Evolutionary conservation across 2,329 filamentous ascomycete genomes (phyloP).

Genomic region (Aspergillus pseudoviridinutans): DNA sequence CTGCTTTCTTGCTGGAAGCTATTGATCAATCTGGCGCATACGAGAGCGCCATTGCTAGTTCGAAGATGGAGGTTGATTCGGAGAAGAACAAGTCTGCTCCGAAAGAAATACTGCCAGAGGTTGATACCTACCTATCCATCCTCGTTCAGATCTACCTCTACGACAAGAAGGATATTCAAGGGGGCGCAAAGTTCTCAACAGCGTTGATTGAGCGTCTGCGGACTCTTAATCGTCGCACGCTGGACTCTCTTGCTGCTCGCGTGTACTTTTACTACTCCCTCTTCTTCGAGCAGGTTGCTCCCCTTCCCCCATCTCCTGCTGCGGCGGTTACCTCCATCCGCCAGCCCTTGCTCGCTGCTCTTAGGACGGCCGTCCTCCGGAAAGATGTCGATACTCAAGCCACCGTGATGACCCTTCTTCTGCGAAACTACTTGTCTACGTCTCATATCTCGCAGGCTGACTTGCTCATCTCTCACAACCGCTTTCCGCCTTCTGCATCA

Average conservation of each 20-base stretch:
- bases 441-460: slow-evolving; percentile 97
- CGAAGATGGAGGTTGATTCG: slow-evolving; percentile 71
- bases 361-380: slow-evolving; percentile 90
- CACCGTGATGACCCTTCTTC: slow-evolving; percentile 86
- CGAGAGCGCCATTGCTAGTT: slow-evolving; percentile 54
- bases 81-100: slow-evolving; percentile 61
- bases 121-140: slow-evolving; percentile 85
- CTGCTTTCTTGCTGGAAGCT: slow-evolving; percentile 66
- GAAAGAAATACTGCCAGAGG: slow-evolving; percentile 79
- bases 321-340: slow-evolving; percentile 84
- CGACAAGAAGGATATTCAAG: slow-evolving; percentile 75
- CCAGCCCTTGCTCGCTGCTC: slow-evolving; percentile 77
- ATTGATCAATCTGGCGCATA: slow-evolving; percentile 64
- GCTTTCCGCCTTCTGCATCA: slow-evolving; percentile 88
- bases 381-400: slow-evolving; percentile 98
- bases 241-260: slow-evolving; percentile 90
- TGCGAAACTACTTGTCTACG: slow-evolving; percentile 92
- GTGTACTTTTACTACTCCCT: slow-evolving; percentile 98
- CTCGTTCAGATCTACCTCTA: slow-evolving; percentile 83
- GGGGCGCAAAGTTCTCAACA: slow-evolving; percentile 78
- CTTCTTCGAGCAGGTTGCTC: slow-evolving; percentile 87
- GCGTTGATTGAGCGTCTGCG: slow-evolving; percentile 81
- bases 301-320: slow-evolving; percentile 81
- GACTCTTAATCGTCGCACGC: slow-evolving; percentile 82
- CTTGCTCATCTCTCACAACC: slow-evolving; percentile 88